These are phyloP conservation scores for Alectoria sarmentosa DNA, from an alignment of 495 filamentous ascomycete species.

Conservation along the genomic window DNA sequence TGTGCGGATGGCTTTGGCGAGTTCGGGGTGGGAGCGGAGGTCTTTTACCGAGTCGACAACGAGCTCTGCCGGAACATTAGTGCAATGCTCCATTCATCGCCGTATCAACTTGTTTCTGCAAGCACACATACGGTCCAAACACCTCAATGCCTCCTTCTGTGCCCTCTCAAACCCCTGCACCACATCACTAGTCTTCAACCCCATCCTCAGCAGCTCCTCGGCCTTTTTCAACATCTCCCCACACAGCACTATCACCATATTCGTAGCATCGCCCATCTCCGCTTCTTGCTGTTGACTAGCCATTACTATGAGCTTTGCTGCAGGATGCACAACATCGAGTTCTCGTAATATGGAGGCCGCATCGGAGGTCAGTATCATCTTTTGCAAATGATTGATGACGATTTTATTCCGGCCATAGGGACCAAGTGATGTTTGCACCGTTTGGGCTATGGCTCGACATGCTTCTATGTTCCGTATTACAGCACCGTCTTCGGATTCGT, in stretches of 20 bases:
- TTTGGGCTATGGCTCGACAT: constrained; percentile 89
- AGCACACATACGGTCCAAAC: constrained; percentile 58
- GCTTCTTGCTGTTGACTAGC: constrained; percentile 97
- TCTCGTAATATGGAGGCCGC: constrained; percentile 96
- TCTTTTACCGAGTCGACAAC: constrained; percentile 86
- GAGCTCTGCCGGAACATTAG: too few relatives aligned
- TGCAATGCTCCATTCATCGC: too few relatives aligned
- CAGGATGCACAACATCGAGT: constrained; percentile 96
- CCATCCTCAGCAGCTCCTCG: constrained; percentile 90
- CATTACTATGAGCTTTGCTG: constrained; percentile 98
- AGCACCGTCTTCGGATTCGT: constrained; percentile 97
- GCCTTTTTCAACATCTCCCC: constrained; percentile 97
- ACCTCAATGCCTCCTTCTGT: constrained; percentile 74
- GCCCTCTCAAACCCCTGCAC: constrained; percentile 93
- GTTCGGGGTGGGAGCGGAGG: constrained; percentile 65
- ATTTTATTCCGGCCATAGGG: constrained; percentile 99
- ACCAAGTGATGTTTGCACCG: constrained; percentile 93
- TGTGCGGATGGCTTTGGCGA: constrained; percentile 92
- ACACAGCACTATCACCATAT: constrained; percentile 92
- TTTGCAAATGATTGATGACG: constrained; percentile 99
- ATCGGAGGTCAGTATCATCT: constrained; percentile 98
- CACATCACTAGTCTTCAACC: constrained; percentile 94
- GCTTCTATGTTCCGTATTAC: constrained; percentile 98
- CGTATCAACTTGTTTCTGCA: too few relatives aligned
- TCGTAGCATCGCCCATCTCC: constrained; percentile 98